Percentiles rank a stretch among this genome's conserved stretches.
phyloP scores from a whole-genome alignment of 805 yeast species.

The Candida odintsovae region DNA sequence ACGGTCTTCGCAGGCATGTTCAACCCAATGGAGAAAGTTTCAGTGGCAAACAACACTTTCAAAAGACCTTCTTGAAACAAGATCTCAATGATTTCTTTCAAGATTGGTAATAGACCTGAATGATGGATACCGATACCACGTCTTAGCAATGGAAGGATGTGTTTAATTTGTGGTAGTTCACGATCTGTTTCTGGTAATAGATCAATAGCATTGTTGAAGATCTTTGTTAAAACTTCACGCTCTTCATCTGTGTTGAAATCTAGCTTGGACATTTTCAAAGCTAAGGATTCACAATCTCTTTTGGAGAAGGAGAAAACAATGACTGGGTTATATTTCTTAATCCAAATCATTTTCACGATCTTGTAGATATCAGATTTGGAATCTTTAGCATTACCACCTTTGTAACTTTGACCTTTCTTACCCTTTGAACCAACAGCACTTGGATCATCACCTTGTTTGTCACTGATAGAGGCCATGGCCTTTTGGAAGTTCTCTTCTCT shows the following conservation, averaged over 20 bases:
- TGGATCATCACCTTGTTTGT: constrained; percentile 80
- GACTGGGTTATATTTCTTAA: constrained; percentile 93
- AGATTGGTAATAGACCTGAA: constrained; percentile 88
- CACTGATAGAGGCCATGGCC: constrained; percentile 92
- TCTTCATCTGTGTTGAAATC: constrained; percentile 95
- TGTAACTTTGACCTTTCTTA: constrained; percentile 73
- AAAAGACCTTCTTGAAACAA: constrained; percentile 94
- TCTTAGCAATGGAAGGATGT: constrained; percentile 78
- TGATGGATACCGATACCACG: constrained; percentile 99
- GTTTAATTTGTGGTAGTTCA: constrained; percentile 91
- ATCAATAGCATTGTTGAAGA: constrained; percentile 84
- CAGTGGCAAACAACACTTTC: constrained; percentile 95
- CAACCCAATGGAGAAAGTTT: constrained; percentile 95
- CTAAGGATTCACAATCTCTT: constrained; percentile 92
- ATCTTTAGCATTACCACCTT: constrained; percentile 67
- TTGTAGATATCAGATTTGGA: constrained; percentile 84
- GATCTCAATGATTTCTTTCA: constrained; percentile 93
- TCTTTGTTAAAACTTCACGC: constrained; percentile 83
- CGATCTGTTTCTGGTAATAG: constrained; percentile 86
- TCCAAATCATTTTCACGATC: constrained; percentile 97
- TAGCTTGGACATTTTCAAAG: constrained; percentile 90
- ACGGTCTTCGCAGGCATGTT: constrained; percentile 99
- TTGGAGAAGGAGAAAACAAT: constrained; percentile 98
- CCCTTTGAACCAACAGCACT: constrained; percentile 52
- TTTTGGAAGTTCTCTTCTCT: constrained; percentile 97